phyloP scores from a whole-genome alignment of 2,329 filamentous ascomycete species.

The Talaromyces sp. region DNA sequence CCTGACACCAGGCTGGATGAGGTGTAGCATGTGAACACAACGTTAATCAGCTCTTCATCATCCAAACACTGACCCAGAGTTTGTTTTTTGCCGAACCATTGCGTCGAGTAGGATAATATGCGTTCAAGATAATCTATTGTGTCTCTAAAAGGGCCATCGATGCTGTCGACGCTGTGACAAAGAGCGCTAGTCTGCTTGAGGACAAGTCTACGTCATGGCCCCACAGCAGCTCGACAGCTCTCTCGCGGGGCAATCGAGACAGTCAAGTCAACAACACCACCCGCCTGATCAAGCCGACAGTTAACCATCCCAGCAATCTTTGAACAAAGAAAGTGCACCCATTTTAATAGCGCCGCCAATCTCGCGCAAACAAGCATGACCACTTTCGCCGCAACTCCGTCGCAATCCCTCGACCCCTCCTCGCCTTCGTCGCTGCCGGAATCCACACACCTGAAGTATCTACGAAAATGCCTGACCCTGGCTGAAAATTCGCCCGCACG shows the following conservation, averaged over 20 bases:
- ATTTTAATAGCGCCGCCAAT: background rate
- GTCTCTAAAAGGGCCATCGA: too few relatives aligned
- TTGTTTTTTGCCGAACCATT: too few relatives aligned
- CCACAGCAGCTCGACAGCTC: background rate
- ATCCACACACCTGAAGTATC: slow-evolving; percentile 44
- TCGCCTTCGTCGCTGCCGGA: slow-evolving; percentile 14
- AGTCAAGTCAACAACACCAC: background rate
- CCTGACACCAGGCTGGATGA: too few relatives aligned
- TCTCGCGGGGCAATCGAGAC: background rate
- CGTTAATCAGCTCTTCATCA: too few relatives aligned
- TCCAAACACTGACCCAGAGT: too few relatives aligned
- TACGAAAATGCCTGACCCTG: slow-evolving; percentile 68
- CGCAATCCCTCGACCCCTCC: background rate
- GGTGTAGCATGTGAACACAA: too few relatives aligned
- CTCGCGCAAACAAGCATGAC: slow-evolving; percentile 2
- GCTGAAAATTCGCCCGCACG: slow-evolving; percentile 76
- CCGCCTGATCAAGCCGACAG: background rate
- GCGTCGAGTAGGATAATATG: too few relatives aligned
- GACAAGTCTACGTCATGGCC: background rate
- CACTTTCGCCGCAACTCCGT: slow-evolving; percentile 8
- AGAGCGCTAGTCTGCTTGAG: background rate
- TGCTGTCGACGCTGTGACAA: too few relatives aligned
- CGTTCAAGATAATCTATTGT: too few relatives aligned
- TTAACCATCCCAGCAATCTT: background rate
- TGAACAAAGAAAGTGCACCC: background rate